Evolutionary conservation across 495 filamentous ascomycete genomes (phyloP).

Genomic region (Tricharina praecox): DNA sequence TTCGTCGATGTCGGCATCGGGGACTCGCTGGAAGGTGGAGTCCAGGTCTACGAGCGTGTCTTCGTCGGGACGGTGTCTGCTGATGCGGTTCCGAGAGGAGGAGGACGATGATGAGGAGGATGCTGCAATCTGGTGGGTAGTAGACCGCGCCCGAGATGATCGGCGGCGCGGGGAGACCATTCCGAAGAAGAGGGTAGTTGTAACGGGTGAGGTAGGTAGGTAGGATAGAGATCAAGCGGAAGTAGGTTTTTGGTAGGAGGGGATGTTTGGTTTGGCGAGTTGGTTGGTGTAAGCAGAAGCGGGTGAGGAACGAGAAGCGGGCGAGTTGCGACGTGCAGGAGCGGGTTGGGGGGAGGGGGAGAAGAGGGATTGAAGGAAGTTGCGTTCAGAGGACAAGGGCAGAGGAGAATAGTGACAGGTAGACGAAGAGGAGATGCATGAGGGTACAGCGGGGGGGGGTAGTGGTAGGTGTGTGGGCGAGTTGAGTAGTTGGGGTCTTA

Average conservation of each 20-base stretch:
- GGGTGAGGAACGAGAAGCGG: too few species aligned
- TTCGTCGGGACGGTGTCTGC: conserved; percentile 12
- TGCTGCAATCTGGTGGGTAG: conserved; percentile 31
- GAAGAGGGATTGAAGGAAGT: conserved; percentile 1
- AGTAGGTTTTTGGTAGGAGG: too few species aligned
- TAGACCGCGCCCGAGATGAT: conserved; percentile 74
- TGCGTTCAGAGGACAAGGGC: not conserved
- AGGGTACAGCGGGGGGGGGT: too few species aligned
- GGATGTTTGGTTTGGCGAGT: too few species aligned
- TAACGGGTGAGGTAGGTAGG: not conserved
- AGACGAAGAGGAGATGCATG: not conserved
- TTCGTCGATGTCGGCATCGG: conserved; percentile 41
- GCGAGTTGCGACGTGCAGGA: too few species aligned
- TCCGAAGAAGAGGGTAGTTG: conserved; percentile 9
- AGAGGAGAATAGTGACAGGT: not conserved
- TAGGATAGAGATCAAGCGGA: too few species aligned
- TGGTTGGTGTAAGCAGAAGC: too few species aligned
- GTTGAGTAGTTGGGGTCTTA: too few species aligned
- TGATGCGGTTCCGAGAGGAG: conserved; percentile 38
- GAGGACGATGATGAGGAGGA: conserved; percentile 66
- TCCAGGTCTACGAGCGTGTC: conserved; percentile 22
- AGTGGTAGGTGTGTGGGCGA: too few species aligned
- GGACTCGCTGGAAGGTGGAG: conserved; percentile 35
- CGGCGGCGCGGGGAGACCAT: conserved; percentile 60
- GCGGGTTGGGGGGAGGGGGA: not conserved